Conservation (phyloP, 2,329 filamentous ascomycete genomes). For the Exserohilum turcica region DNA sequence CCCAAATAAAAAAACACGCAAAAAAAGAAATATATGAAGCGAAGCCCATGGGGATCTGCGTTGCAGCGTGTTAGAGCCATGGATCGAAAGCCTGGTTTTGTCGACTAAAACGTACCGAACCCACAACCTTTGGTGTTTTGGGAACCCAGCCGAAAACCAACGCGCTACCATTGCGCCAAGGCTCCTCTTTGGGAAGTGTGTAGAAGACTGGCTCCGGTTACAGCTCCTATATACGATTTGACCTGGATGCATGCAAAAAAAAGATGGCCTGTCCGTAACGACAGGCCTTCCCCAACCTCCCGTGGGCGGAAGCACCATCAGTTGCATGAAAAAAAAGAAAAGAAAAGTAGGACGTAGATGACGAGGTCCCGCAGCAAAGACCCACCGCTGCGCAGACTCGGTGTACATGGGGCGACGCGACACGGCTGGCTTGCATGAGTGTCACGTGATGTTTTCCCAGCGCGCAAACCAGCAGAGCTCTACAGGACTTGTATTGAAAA, state of each 20-base stretch:
- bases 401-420: not conserved
- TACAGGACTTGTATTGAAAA: too few species aligned
- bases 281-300: not conserved
- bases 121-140: slow-evolving; percentile 31
- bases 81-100: slow-evolving; percentile 10
- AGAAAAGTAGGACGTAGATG: not conserved
- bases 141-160: slow-evolving; percentile 30
- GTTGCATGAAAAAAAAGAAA: not conserved
- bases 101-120: slow-evolving; percentile 18
- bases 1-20: not conserved
- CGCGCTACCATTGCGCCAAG: slow-evolving; percentile 36
- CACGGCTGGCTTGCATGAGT: not conserved
- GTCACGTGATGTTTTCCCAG: not conserved
- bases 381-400: not conserved
- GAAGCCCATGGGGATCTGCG: slow-evolving; percentile 15
- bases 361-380: slow-evolving; percentile 2
- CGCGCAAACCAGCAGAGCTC: too few species aligned
- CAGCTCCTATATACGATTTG: not conserved
- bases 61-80: not conserved
- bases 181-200: slow-evolving; percentile 18
- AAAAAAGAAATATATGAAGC: slow-evolving; percentile 16
- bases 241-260: not conserved
- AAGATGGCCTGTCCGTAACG: not conserved
- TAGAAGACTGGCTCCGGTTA: slow-evolving; percentile 8
- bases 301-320: not conserved